Percentiles rank a stretch among this genome's conserved stretches.
These are phyloP conservation scores for Apodospora peruviana DNA, from an alignment of 495 filamentous ascomycete species.

Conservation along the genomic window DNA sequence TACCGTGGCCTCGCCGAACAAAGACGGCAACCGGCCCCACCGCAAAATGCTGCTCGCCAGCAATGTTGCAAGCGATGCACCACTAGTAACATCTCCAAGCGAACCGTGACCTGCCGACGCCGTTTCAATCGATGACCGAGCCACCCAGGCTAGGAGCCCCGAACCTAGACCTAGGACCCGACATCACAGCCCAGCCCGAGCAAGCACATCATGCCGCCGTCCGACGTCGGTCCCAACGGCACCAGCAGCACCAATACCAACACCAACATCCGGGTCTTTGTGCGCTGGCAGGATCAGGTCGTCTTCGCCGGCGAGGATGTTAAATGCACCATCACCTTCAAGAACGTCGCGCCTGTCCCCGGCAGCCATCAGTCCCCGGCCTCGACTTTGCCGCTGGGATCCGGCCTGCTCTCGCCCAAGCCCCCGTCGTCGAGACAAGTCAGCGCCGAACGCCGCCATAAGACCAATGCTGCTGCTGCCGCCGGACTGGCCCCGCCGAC, in stretches of 20 bases:
- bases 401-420: not conserved
- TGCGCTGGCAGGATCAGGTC: slow-evolving; percentile 83
- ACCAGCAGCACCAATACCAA: slow-evolving; percentile 27
- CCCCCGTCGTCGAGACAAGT: slow-evolving; percentile 5
- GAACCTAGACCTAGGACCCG: too few relatives aligned
- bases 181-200: too few relatives aligned
- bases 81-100: too few relatives aligned
- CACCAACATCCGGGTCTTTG: slow-evolving; percentile 84
- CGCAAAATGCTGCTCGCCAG: not conserved
- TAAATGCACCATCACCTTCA: slow-evolving; percentile 93
- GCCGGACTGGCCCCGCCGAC: slow-evolving; percentile 38
- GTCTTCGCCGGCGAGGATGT: slow-evolving; percentile 94
- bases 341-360: slow-evolving; percentile 54
- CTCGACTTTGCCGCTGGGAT: not conserved
- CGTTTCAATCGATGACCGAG: too few relatives aligned
- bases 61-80: too few relatives aligned
- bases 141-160: too few relatives aligned
- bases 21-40: not conserved
- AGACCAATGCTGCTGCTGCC: slow-evolving; percentile 18
- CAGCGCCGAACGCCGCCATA: slow-evolving; percentile 6
- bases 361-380: not conserved
- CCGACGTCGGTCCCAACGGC: slow-evolving; percentile 31
- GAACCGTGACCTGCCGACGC: too few relatives aligned
- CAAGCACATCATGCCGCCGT: not conserved
- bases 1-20: not conserved